phyloP scores from a whole-genome alignment of 805 yeast genomes.

The Starmerella apis region DNA sequence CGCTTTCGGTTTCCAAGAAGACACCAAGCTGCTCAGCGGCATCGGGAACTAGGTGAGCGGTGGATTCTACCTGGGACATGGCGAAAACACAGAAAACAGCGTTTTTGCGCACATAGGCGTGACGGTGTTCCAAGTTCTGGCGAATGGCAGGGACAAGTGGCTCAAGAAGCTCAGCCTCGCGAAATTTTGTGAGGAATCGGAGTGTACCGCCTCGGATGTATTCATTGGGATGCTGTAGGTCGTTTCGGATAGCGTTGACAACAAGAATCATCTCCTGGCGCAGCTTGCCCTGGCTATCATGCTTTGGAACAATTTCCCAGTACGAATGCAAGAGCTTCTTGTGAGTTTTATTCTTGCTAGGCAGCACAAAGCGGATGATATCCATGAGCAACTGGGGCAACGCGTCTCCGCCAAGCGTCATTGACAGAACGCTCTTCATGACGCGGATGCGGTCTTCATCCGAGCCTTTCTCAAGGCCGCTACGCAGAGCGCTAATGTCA shows the following conservation, averaged over 20 bases:
- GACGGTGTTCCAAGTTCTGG: constrained; percentile 86
- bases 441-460: constrained; percentile 82
- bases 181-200: constrained; percentile 79
- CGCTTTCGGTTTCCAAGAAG: constrained; percentile 72
- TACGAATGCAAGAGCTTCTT: constrained; percentile 87
- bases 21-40: constrained; percentile 74
- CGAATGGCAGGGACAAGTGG: constrained; percentile 90
- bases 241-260: constrained; percentile 95
- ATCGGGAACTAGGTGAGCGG: constrained; percentile 86
- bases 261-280: constrained; percentile 98
- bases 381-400: constrained; percentile 92
- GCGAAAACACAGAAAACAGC: constrained; percentile 86
- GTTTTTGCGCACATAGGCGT: constrained; percentile 94
- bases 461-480: constrained; percentile 72
- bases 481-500: constrained; percentile 58
- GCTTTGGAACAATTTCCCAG: constrained; percentile 96
- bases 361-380: constrained; percentile 94
- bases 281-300: constrained; percentile 77
- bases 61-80: constrained; percentile 51
- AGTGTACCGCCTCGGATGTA: constrained; percentile 91
- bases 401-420: constrained; percentile 86
- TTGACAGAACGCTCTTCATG: constrained; percentile 76
- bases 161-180: constrained; percentile 87
- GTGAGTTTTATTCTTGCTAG: constrained; percentile 78
- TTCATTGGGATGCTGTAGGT: constrained; percentile 95